Percentiles rank a stretch among this genome's conserved stretches.
Evolutionary conservation across 345 rosid species (phyloP).

Genomic region (Sisymbrium altissimum): DNA sequence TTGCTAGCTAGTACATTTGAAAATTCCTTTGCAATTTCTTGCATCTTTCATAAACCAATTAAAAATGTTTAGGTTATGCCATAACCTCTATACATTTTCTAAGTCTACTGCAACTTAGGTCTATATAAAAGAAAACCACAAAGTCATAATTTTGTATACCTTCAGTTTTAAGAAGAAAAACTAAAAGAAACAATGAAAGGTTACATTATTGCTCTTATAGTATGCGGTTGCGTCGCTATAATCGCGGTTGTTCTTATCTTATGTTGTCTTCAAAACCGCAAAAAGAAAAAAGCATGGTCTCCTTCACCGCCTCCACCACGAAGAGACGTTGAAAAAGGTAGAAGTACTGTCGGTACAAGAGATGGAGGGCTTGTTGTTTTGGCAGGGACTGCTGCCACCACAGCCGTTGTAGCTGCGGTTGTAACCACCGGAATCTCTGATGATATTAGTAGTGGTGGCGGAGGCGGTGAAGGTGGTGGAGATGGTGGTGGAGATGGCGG

Average conservation of each 20-base stretch:
- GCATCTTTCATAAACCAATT: not conserved
- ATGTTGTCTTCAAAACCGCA: not conserved
- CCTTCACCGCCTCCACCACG: not conserved
- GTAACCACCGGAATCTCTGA: not conserved
- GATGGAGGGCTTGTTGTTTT: conserved; percentile 21
- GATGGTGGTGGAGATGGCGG: conserved; percentile 6
- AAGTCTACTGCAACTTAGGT: not conserved
- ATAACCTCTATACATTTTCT: not conserved
- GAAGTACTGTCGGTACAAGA: not conserved
- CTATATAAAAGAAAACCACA: not conserved
- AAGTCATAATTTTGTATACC: not conserved
- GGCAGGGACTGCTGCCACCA: conserved; percentile 5
- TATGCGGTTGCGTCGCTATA: conserved; percentile 10
- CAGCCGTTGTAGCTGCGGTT: conserved; percentile 14
- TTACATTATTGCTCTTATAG: conserved; percentile 21
- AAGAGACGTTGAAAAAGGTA: conserved; percentile 23
- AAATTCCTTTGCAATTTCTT: conserved; percentile 11
- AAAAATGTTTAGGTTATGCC: not conserved
- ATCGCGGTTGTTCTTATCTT: conserved; percentile 3
- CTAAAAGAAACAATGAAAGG: conserved; percentile 12
- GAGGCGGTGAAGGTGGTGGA: not conserved
- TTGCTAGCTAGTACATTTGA: not conserved
- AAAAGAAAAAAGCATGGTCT: not conserved
- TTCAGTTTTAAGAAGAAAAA: not conserved
- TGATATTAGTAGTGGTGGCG: not conserved